Conservation (phyloP, 164 flowering plant species). For the Stephania cephalantha region DNA sequence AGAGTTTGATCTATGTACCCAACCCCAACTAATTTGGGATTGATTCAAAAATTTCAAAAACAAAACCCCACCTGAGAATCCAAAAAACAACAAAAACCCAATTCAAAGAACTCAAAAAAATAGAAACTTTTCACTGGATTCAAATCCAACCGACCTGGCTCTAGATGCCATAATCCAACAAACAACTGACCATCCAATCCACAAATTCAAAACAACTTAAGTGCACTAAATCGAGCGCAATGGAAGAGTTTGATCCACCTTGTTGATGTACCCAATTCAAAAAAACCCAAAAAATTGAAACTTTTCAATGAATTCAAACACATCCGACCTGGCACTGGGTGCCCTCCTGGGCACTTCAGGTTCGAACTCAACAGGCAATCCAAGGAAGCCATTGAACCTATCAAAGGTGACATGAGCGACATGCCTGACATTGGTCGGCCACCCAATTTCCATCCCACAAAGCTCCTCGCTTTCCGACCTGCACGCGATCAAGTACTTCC, state of each 20-base stretch:
- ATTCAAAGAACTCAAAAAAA: no score
- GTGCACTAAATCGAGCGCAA: no score
- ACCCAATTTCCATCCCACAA: slow-evolving; percentile 75
- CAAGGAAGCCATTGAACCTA: slow-evolving; percentile 85
- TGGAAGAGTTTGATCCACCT: no score
- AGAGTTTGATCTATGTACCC: no score
- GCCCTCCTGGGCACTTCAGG: slow-evolving; percentile 81
- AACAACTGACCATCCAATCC: background rate
- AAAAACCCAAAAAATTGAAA: background rate
- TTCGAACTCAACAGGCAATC: slow-evolving; percentile 91
- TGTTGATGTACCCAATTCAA: background rate
- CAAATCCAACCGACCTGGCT: background rate
- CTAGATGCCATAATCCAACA: background rate
- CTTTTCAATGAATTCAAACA: background rate
- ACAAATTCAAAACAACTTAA: background rate
- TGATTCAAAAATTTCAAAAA: no score
- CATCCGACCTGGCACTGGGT: slow-evolving; percentile 85
- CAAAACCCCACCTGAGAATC: background rate
- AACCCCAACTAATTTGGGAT: no score
- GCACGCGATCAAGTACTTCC: slow-evolving; percentile 68
- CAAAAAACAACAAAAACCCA: background rate
- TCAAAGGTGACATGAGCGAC: slow-evolving; percentile 97
- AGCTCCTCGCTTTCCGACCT: slow-evolving; percentile 34
- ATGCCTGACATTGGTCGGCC: slow-evolving; percentile 83
- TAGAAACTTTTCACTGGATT: background rate